phyloP scores from a whole-genome alignment of 306 rosid genomes.

The Pachyrhizus erosus region DNA sequence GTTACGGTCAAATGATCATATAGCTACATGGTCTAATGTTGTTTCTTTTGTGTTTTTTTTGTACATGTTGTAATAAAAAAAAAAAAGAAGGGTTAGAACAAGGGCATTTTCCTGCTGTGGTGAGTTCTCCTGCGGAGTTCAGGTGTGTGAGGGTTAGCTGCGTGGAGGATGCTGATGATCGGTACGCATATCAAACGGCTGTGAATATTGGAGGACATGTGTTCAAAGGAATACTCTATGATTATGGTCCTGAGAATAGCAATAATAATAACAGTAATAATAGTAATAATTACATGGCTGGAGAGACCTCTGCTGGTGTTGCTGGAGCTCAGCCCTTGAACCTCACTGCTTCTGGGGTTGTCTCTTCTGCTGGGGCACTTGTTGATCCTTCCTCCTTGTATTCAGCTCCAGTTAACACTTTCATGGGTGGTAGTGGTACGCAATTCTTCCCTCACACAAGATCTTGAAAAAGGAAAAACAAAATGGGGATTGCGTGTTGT shows the following conservation, averaged over 20 bases:
- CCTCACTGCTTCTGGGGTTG: constrained; percentile 52
- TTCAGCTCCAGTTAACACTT: constrained; percentile 66
- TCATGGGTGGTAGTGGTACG: constrained; percentile 92
- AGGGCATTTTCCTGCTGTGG: constrained; percentile 71
- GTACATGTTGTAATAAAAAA: not conserved
- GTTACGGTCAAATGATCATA: not conserved
- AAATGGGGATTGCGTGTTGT: constrained; percentile 12
- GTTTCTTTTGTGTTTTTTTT: not conserved
- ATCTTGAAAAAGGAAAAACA: constrained; percentile 57
- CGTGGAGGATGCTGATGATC: constrained; percentile 73
- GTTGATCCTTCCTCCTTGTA: constrained; percentile 73
- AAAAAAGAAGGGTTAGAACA: constrained; percentile 60
- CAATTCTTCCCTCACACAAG: constrained; percentile 96
- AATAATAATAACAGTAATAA: not conserved
- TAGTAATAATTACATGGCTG: constrained; percentile 49
- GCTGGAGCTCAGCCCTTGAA: constrained; percentile 66
- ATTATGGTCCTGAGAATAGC: constrained; percentile 70
- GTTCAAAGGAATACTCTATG: constrained; percentile 88
- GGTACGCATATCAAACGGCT: constrained; percentile 90
- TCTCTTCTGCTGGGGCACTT: constrained; percentile 45
- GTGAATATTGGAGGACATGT: constrained; percentile 88
- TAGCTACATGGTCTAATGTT: not conserved
- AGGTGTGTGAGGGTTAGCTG: constrained; percentile 83
- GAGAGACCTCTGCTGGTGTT: constrained; percentile 58
- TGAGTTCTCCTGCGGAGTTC: constrained; percentile 75